These are phyloP conservation scores for Ophiostoma himal-ulmi DNA, from an alignment of 2,329 filamentous ascomycete species.

Conservation along the genomic window DNA sequence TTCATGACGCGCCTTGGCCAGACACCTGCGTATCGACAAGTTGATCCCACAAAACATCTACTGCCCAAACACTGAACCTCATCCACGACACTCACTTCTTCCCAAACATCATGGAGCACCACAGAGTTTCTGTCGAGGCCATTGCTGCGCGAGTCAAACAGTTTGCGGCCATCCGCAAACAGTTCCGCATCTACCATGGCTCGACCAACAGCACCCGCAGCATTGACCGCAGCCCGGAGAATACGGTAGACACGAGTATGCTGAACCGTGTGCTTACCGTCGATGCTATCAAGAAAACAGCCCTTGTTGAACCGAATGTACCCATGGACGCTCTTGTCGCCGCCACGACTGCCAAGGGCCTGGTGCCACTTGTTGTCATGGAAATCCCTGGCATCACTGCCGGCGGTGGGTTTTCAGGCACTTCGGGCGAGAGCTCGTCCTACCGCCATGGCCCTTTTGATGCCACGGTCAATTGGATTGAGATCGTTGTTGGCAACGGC, in stretches of 20 bases:
- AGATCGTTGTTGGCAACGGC: constrained; percentile 58
- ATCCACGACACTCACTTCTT: background rate
- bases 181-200: constrained; percentile 70
- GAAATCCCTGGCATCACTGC: constrained; percentile 66
- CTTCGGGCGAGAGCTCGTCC: constrained; percentile 60
- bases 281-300: constrained; percentile 48
- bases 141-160: constrained; percentile 33
- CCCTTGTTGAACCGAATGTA: constrained; percentile 62
- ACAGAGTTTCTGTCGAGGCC: background rate
- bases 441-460: constrained; percentile 64
- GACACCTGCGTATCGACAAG: background rate
- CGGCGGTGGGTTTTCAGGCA: constrained; percentile 61
- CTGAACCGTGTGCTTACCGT: constrained; percentile 60
- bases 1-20: background rate
- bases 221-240: constrained; percentile 43
- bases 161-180: constrained; percentile 41
- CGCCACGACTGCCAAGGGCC: constrained; percentile 47
- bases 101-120: background rate
- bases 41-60: background rate
- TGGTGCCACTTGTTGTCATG: constrained; percentile 62
- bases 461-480: constrained; percentile 53
- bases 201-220: constrained; percentile 70
- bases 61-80: background rate
- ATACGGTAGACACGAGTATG: constrained; percentile 60
- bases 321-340: constrained; percentile 60